These are phyloP conservation scores for Ochetophila trinervis DNA, from an alignment of 306 rosid genomes.

Conservation along the genomic window DNA sequence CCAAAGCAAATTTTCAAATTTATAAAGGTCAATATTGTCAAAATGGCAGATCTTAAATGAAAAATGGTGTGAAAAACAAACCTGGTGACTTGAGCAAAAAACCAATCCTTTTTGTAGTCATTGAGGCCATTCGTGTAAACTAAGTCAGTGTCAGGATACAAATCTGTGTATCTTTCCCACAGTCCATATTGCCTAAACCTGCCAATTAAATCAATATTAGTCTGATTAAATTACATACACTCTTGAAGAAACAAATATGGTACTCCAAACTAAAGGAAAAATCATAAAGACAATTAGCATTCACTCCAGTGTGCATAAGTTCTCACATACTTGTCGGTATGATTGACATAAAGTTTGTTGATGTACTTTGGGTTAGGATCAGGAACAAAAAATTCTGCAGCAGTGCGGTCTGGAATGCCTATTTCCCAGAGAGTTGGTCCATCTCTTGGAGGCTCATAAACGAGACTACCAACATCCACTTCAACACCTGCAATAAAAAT, in stretches of 20 bases:
- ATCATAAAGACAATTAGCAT: too few species aligned
- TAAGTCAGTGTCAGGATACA: conserved; percentile 39
- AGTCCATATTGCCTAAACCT: conserved; percentile 51
- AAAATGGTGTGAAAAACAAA: not conserved
- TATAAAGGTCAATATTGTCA: not conserved
- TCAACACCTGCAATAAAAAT: conserved; percentile 30
- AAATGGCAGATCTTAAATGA: not conserved
- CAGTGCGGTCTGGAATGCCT: conserved; percentile 74
- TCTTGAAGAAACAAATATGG: too few species aligned
- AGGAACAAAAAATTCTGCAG: conserved; percentile 71
- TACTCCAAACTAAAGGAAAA: too few species aligned
- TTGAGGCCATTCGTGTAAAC: conserved; percentile 30
- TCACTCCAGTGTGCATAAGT: too few species aligned
- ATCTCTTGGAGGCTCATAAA: conserved; percentile 67
- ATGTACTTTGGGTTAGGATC: conserved; percentile 64
- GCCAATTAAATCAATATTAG: not conserved
- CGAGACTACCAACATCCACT: conserved; percentile 49
- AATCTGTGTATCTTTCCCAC: conserved; percentile 45
- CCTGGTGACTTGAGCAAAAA: conserved; percentile 47
- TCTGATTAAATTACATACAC: not conserved
- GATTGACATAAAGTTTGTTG: conserved; percentile 69
- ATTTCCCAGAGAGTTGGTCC: conserved; percentile 88
- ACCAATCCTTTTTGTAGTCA: conserved; percentile 40
- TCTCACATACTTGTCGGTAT: conserved; percentile 51
- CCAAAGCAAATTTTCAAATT: not conserved